Evolutionary conservation across 1,284 basidiomycete genomes (phyloP).

Genomic region (Cryptococcus sp.): DNA sequence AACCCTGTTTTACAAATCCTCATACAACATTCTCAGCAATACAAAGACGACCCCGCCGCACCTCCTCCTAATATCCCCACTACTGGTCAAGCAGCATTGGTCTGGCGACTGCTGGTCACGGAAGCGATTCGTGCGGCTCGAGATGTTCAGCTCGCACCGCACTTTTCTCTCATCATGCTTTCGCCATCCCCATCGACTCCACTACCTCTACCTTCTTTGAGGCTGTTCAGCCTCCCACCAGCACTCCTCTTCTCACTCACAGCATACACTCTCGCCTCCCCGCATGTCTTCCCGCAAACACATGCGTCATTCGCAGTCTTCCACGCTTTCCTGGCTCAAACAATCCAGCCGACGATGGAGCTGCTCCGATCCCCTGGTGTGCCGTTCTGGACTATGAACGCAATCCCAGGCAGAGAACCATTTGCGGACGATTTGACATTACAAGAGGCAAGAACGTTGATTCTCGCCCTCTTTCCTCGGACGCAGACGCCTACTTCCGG

Average conservation of each 20-base stretch:
- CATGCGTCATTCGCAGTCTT: constrained; percentile 42
- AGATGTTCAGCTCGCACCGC: constrained; percentile 50
- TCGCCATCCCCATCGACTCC: constrained; percentile 45
- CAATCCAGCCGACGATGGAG: constrained; percentile 44
- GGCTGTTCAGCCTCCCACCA: constrained; percentile 46
- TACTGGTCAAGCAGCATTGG: constrained; percentile 39
- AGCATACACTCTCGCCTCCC: constrained; percentile 48
- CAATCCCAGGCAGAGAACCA: constrained; percentile 35
- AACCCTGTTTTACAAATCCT: constrained; percentile 49
- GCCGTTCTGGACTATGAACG: constrained; percentile 43
- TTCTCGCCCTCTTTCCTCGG: constrained; percentile 48
- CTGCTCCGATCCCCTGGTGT: constrained; percentile 36
- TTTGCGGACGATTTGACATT: constrained; percentile 44
- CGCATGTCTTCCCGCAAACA: constrained; percentile 42
- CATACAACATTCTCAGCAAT: constrained; percentile 45
- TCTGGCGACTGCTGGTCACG: constrained; percentile 49
- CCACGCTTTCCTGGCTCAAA: constrained; percentile 40
- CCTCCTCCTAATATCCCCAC: constrained; percentile 46
- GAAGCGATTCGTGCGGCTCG: constrained; percentile 50
- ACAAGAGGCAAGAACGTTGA: constrained; percentile 48
- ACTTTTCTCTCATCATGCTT: constrained; percentile 51
- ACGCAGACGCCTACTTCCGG: constrained; percentile 24
- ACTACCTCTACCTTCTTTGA: constrained; percentile 47
- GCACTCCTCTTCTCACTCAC: constrained; percentile 46
- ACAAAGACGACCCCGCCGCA: constrained; percentile 46